Evolutionary conservation across 192 early-diverging fungal genomes (phyloP), one percentile per base, ranked within the genome.

Genomic region (Jimgerdemannia flammicorona): DNA sequence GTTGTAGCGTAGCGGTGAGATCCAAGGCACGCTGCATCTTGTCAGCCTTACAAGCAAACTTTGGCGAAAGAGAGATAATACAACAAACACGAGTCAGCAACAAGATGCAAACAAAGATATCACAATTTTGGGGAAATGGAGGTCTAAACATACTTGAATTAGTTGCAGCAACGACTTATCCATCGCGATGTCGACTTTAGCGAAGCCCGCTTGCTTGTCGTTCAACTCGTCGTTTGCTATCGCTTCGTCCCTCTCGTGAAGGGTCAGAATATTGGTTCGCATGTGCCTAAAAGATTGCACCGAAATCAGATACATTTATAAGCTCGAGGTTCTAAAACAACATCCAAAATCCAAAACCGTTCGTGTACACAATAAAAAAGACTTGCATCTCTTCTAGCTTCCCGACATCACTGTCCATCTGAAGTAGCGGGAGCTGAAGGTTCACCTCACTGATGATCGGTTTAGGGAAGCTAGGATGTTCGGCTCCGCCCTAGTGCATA

Each of bases 11-110:
- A 10, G 78, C 80, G 11, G 88, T 83, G 69, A 99, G 76, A 79
- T 97, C 97, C 44, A 97, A 75, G 0, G 93, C 95, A 8, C 95
- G 88, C 75, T 95, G 88, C 0, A 86, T 69, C 44, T 91, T 91
- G 43, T 95, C 94, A 2, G 81, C 79, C 79, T 92, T 94, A 78
- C 95, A 96, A 29, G 96, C 93, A 70, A 79, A 44, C 88, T 93
- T 29, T 29, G 29, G 29, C 29, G 29, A 29, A 29, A 29, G 29
- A 29, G 29, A 29, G 29, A 29, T 29, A 29, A 29, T 29, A 29
- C 29, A 29, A 29, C 1, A 29, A 29, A 29, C 29, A 29, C 29
- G 29, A 29, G 29, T 29, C 29, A 29, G 29, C 1, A 29, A 29
- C 29, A 29, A 29, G 29, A 29, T 29, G 29, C 29, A 29, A 29